These are phyloP conservation scores for Penicillium tannophilum DNA, from an alignment of 495 filamentous ascomycete genomes.

Conservation along the genomic window DNA sequence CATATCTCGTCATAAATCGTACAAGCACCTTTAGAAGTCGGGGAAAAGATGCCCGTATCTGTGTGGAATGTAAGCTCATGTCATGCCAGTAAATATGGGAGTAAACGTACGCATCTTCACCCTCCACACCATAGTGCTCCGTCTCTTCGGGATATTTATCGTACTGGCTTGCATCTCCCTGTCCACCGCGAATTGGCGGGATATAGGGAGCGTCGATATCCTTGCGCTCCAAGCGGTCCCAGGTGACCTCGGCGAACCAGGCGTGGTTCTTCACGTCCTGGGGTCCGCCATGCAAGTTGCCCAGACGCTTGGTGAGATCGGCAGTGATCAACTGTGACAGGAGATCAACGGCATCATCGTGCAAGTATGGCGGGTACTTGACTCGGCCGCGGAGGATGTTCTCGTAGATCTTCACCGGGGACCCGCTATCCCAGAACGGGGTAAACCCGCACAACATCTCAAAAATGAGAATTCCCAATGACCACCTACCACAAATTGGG, in stretches of 20 bases:
- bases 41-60: constrained; percentile 73
- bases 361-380: constrained; percentile 94
- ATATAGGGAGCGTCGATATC: constrained; percentile 99
- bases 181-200: constrained; percentile 89
- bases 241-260: constrained; percentile 98
- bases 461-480: constrained; percentile 95
- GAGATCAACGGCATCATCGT: constrained; percentile 90
- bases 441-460: constrained; percentile 99
- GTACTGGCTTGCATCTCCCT: constrained; percentile 95
- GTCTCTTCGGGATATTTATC: constrained; percentile 97
- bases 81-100: not conserved
- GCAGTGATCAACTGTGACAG: constrained; percentile 90
- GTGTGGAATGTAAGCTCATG: constrained; percentile 20
- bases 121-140: constrained; percentile 78
- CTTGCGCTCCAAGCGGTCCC: constrained; percentile 89
- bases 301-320: constrained; percentile 91
- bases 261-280: constrained; percentile 92
- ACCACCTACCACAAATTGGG: constrained; percentile 70
- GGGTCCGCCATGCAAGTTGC: constrained; percentile 90
- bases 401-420: constrained; percentile 98
- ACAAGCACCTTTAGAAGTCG: constrained; percentile 60
- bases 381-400: constrained; percentile 92
- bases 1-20: constrained; percentile 45
- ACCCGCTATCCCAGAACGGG: constrained; percentile 97
- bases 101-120: constrained; percentile 77